A percentile compares a stretch with the other conserved stretches of the same genome.
Conservation (phyloP, 2,329 filamentous ascomycete species). For the Aquanectria penicillioides region DNA sequence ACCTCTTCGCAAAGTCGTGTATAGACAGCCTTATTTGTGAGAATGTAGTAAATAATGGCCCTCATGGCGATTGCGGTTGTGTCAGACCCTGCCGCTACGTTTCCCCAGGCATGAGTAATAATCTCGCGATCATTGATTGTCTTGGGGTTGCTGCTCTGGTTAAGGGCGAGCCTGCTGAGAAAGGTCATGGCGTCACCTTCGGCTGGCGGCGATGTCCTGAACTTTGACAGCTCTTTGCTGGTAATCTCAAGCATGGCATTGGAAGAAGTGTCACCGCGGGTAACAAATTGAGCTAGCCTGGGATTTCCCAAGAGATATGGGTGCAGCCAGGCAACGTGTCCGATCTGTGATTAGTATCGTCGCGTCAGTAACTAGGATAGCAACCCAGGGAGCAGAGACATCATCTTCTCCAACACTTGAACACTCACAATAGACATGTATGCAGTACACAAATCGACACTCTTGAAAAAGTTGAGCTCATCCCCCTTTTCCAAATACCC, state of each 20-base stretch:
- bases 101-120: conserved; percentile 10
- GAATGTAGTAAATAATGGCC: background rate
- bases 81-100: conserved; percentile 5
- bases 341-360: background rate
- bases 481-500: conserved; percentile 12
- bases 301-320: conserved; percentile 11
- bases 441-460: background rate
- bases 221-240: background rate
- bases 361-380: background rate
- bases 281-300: background rate
- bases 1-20: background rate
- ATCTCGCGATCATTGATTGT: conserved; percentile 13
- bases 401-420: background rate
- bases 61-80: conserved; percentile 14
- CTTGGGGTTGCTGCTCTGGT: background rate
- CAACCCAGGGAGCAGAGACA: too few species aligned
- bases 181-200: conserved; percentile 15
- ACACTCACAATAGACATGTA: conserved; percentile 18
- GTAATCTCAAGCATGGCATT: background rate
- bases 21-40: background rate
- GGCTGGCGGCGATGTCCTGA: background rate
- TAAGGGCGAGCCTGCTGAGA: conserved; percentile 1
- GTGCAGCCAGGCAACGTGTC: conserved; percentile 13
- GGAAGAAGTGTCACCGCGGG: conserved; percentile 2
- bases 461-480: conserved; percentile 1